Percentiles rank a stretch among this genome's conserved stretches.
phyloP scores from a whole-genome alignment of 768 basidiomycete genomes.

The Kwoniella bestiolae region DNA sequence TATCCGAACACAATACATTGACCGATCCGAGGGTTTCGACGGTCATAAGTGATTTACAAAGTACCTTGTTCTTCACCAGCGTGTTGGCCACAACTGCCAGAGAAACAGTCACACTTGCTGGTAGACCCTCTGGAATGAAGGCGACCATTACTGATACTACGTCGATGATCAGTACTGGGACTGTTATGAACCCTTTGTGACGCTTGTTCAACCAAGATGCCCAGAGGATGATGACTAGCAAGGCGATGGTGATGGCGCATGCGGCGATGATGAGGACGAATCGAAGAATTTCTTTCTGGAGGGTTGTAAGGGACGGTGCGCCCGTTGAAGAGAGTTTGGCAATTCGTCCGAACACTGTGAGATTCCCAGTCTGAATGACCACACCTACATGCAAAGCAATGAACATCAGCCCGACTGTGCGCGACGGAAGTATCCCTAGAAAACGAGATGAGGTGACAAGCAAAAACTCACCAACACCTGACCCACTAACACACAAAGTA shows the following conservation, averaged over 20 bases:
- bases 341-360: conserved; percentile 62
- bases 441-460: not conserved
- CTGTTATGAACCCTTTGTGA: conserved; percentile 61
- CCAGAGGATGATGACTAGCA: conserved; percentile 64
- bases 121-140: conserved; percentile 62
- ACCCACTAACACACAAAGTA: conserved; percentile 50
- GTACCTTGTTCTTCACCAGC: conserved; percentile 64
- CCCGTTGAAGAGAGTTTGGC: conserved; percentile 64
- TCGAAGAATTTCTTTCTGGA: conserved; percentile 65
- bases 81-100: conserved; percentile 59
- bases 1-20: conserved; percentile 66
- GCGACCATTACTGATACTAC: conserved; percentile 64
- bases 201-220: conserved; percentile 57
- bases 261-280: conserved; percentile 65
- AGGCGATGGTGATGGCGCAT: conserved; percentile 61
- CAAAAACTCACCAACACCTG: conserved; percentile 35
- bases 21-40: conserved; percentile 72
- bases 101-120: conserved; percentile 49
- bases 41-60: conserved; percentile 67
- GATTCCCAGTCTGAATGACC: conserved; percentile 50
- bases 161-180: conserved; percentile 64
- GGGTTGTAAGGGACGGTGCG: conserved; percentile 60
- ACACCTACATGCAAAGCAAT: conserved; percentile 25
- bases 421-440: too few species aligned
- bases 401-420: too few species aligned